Evolutionary conservation across 352 stramenopile species (phyloP).

Genomic region (Globisporangium canariense): DNA sequence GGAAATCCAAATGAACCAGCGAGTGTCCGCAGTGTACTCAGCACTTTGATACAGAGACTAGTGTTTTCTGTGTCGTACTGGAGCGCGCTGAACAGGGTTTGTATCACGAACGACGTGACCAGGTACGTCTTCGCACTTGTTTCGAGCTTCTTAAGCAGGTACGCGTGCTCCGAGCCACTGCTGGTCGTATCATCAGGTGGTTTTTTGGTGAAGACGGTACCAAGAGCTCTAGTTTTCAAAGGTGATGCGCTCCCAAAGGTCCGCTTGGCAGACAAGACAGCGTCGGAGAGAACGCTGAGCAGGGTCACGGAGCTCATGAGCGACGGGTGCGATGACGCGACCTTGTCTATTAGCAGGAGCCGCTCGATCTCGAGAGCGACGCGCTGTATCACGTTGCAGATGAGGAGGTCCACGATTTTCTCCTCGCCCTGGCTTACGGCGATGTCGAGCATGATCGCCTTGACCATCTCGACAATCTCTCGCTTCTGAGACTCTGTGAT

Average conservation of each 20-base stretch:
- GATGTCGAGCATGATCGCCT: constrained; percentile 47
- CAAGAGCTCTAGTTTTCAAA: neutral
- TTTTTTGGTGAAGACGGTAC: neutral
- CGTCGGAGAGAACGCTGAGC: constrained; percentile 7
- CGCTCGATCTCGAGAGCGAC: constrained; percentile 32
- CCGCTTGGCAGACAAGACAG: constrained; percentile 8
- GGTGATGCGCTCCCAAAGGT: neutral
- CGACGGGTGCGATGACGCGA: neutral
- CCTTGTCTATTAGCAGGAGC: constrained; percentile 5
- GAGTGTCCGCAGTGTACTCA: constrained; percentile 37
- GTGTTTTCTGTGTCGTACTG: neutral
- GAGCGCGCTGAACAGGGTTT: constrained; percentile 13
- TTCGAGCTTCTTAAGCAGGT: constrained; percentile 11
- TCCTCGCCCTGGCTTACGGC: constrained; percentile 34
- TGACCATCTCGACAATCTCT: constrained; percentile 47
- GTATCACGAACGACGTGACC: constrained; percentile 1
- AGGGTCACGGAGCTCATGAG: constrained; percentile 19
- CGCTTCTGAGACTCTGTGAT: constrained; percentile 31
- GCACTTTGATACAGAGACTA: constrained; percentile 33
- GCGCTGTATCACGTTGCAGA: constrained; percentile 56
- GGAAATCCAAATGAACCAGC: constrained; percentile 48
- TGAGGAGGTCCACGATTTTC: constrained; percentile 55
- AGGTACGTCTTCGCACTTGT: constrained; percentile 7
- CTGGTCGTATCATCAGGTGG: neutral
- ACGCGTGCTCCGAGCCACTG: neutral